Base-by-base conservation (phyloP, 1,284 basidiomycete species). In the Trametes versicolor region DNA sequence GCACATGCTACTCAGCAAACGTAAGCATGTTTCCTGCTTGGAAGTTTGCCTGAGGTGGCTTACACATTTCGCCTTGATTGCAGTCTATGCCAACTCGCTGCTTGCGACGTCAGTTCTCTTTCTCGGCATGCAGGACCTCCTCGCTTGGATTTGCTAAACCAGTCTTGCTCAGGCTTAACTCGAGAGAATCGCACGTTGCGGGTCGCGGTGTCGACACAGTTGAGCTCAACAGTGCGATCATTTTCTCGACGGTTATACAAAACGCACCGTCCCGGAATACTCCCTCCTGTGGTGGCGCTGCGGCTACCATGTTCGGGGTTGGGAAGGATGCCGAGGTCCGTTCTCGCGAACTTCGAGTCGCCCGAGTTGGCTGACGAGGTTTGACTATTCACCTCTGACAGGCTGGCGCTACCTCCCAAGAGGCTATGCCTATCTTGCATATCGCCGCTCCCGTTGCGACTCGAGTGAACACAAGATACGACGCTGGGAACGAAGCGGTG, bases 1-100 rank as follows among this genome's bases (percentile, higher is more conserved):
- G 23, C 69, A 70, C 53, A 62, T 67, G 17, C 64, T 70, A 15
- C 55, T 70, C 41, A 70, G 69, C 57, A 70, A 70, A 53, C 55
- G 69, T 66, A 37, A 34, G 69, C 47, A 21, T 23, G 10, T 17
- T 8, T 9, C 15, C 41, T 17, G 13, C 29, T 23, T 27, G 27
- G 13, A 13, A 2, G 19, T 1, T 6, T 4, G 6, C 7, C 3
- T 4, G 4, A 15, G 19, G 29, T 37, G 8, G n/a, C 25, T 50
- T 19, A 60, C 23, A 0, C 27, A 10, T 21, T 3, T 21, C 15
- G 17, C n/a, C 19, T 21, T 32, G 1, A n/a, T 2, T 39, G 23
- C 32, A 68, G 67, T 68, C 5, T 68, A 68, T 34, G 64, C 67
- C 9, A 68, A 68, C 56, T 65, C 67, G 4, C 58, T 68, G 1